Percentiles rank a stretch among this genome's conserved stretches.
Conservation (phyloP, 108 stramenopile genomes). For the Fistulifera pelliculosa region DNA sequence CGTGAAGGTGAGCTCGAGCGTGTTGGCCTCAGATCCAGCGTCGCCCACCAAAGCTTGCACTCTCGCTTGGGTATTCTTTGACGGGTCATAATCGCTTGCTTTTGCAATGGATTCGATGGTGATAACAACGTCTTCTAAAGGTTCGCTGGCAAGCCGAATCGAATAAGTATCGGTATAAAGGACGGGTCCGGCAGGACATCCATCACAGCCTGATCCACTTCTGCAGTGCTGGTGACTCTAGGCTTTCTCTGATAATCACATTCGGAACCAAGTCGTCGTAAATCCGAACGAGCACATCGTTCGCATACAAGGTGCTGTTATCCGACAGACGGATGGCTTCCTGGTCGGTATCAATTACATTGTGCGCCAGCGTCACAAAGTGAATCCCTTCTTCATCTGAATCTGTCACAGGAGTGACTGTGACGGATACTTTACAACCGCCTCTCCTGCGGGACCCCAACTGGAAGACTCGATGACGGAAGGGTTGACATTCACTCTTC, state of each 20-base stretch:
- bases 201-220: slow-evolving; percentile 16
- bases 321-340: slow-evolving; percentile 13
- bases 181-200: background rate
- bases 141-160: slow-evolving; percentile 17
- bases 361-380: slow-evolving; percentile 19
- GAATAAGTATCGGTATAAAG: slow-evolving; percentile 20
- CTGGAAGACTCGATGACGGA: background rate
- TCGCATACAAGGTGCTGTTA: slow-evolving; percentile 11
- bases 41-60: background rate
- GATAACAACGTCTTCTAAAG: slow-evolving; percentile 13
- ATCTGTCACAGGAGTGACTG: slow-evolving; percentile 13
- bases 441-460: slow-evolving; percentile 1
- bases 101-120: slow-evolving; percentile 9
- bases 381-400: slow-evolving; percentile 16
- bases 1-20: slow-evolving; percentile 8
- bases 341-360: slow-evolving; percentile 1
- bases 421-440: slow-evolving; percentile 18
- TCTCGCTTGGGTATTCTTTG: background rate
- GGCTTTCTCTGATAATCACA: slow-evolving; percentile 18
- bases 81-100: slow-evolving; percentile 10
- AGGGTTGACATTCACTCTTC: slow-evolving; percentile 5
- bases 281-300: slow-evolving; percentile 19
- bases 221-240: slow-evolving; percentile 19
- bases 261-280: slow-evolving; percentile 25
- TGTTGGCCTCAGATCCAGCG: slow-evolving; percentile 4